These are phyloP conservation scores for Colletotrichum sp. DNA, from an alignment of 2,329 filamentous ascomycete genomes.

Conservation along the genomic window DNA sequence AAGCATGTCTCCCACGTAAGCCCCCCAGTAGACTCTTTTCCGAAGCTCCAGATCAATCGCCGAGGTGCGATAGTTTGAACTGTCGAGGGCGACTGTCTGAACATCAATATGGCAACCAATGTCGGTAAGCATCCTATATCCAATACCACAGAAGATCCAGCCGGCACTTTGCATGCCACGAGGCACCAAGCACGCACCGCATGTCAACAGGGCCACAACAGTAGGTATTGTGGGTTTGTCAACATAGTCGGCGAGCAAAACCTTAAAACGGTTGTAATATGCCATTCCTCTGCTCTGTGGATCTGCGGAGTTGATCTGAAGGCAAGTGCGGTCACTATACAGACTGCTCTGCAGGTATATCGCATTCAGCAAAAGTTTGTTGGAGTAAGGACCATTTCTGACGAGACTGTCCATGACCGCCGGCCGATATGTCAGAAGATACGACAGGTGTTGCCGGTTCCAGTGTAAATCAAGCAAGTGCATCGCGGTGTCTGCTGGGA, in stretches of 20 bases:
- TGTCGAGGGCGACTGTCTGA: background rate
- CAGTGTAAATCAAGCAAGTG: slow-evolving; percentile 43
- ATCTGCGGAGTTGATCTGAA: slow-evolving; percentile 36
- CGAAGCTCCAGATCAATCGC: background rate
- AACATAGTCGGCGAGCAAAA: slow-evolving; percentile 36
- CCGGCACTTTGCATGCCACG: background rate
- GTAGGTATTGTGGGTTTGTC: slow-evolving; percentile 41
- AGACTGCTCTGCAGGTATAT: slow-evolving; percentile 44
- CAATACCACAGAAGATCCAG: background rate
- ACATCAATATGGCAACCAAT: background rate
- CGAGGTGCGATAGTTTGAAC: background rate
- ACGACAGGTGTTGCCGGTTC: slow-evolving; percentile 39
- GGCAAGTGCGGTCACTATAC: slow-evolving; percentile 39
- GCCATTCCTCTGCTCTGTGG: slow-evolving; percentile 36
- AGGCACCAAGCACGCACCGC: background rate
- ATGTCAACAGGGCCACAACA: slow-evolving; percentile 30
- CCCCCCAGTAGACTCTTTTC: background rate
- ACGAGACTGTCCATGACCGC: slow-evolving; percentile 42
- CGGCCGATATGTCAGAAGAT: slow-evolving; percentile 42
- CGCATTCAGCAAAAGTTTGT: slow-evolving; percentile 42
- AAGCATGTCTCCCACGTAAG: background rate
- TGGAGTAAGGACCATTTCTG: slow-evolving; percentile 34
- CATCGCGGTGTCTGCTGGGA: slow-evolving; percentile 35
- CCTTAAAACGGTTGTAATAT: slow-evolving; percentile 42
- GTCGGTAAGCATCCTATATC: background rate